phyloP scores from a whole-genome alignment of 768 basidiomycete genomes.

The Asterophora lycoperdoides region DNA sequence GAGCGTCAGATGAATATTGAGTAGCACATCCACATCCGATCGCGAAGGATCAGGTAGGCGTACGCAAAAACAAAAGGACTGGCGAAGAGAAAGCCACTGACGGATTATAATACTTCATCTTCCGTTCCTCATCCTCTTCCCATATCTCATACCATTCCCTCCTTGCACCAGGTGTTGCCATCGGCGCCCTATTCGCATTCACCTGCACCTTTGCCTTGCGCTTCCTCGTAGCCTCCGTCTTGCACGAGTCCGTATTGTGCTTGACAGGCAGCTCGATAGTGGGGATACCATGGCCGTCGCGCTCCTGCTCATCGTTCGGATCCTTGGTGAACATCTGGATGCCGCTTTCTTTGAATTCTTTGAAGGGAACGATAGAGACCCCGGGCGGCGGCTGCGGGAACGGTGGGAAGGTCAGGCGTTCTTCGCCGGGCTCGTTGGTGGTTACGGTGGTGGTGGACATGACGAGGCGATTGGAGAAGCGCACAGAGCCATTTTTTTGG shows the following conservation, averaged over 20 bases:
- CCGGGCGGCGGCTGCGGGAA: slow-evolving; percentile 41
- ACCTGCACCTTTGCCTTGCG: slow-evolving; percentile 36
- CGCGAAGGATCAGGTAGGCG: neutral
- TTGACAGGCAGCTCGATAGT: slow-evolving; percentile 52
- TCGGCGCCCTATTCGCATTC: slow-evolving; percentile 4
- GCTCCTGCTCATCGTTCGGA: slow-evolving; percentile 51
- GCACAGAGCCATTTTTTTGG: slow-evolving; percentile 2
- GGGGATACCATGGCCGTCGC: slow-evolving; percentile 63
- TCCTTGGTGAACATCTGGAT: slow-evolving; percentile 37
- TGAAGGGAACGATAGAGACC: slow-evolving; percentile 39
- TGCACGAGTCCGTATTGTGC: slow-evolving; percentile 53
- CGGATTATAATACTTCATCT: slow-evolving; percentile 46
- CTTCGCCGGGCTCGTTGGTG: slow-evolving; percentile 1
- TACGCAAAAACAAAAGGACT: neutral
- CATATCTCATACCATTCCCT: slow-evolving; percentile 70
- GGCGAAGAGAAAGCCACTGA: slow-evolving; percentile 32
- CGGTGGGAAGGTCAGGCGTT: slow-evolving; percentile 40
- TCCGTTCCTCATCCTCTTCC: slow-evolving; percentile 54
- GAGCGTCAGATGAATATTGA: slow-evolving; percentile 1
- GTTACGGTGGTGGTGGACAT: slow-evolving; percentile 4
- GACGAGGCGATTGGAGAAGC: neutral
- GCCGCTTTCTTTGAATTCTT: slow-evolving; percentile 37
- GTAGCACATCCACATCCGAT: neutral
- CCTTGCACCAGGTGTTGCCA: slow-evolving; percentile 6
- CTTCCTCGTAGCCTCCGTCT: slow-evolving; percentile 51